Base-by-base conservation (phyloP, 192 early-diverging fungal species). In the Spinellus fusiger region DNA sequence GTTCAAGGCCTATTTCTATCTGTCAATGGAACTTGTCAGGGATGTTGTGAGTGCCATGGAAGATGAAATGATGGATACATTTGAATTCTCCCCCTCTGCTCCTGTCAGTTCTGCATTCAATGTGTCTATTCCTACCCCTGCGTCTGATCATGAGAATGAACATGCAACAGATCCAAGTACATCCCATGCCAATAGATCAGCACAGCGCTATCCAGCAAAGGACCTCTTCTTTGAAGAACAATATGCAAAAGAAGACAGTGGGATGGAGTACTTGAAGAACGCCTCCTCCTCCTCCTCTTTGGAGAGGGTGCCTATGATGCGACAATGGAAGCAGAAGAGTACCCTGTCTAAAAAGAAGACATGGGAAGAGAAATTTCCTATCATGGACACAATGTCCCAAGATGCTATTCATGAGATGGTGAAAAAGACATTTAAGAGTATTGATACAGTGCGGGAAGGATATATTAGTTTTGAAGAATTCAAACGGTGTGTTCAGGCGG, bases 321-420 rank as follows among this genome's bases (percentile, higher is more conserved):
- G 28, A 51, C 49, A 51, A 28, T 27, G n/a, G n/a, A n/a, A n/a
- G n/a, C n/a, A 10, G 16, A 5, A n/a, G 50, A 28, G 31, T 5
- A 52, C 1, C 50, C 26, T 52, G 31, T 28, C 50, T 28, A 48
- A 48, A 16, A 62, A 56, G 20, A 64, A 62, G 53, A 32, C 66
- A 32, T 67, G 66, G 66, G 68, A 67, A 22, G 71, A 85, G 64
- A 87, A 87, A 23, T 89, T 87, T 72, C 87, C 96, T 0, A 84
- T 95, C 29, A 90, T 96, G 83, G 93, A 98, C 69, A 85, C 88
- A 9, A 87, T 98, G 84, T 84, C 85, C 12, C 92, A 93, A 66
- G 92, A 94, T 61, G 92, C 96, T 0, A 91, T 97, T 40, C 84
- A 90, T 52, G 92, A 97, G 55, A 93, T 98, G 89, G 90, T 96